Evolutionary conservation across 352 stramenopile genomes (phyloP).

Genomic region (Chrysophaeum taylorii): DNA sequence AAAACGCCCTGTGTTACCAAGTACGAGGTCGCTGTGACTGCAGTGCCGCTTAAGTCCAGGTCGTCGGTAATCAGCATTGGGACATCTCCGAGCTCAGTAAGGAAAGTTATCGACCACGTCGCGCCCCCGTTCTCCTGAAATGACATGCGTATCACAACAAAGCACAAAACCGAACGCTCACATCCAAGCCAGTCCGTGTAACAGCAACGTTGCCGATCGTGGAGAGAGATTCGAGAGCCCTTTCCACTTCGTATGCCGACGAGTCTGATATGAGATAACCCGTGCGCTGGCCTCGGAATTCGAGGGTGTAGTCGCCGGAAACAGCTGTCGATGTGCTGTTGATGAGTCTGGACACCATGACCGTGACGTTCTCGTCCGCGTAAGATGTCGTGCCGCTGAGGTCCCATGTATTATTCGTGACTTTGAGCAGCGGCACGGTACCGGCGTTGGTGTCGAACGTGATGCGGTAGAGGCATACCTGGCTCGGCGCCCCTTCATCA

Average conservation of each 20-base stretch:
- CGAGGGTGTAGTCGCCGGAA: conserved; percentile 65
- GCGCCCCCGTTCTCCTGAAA: conserved; percentile 77
- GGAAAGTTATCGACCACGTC: conserved; percentile 79
- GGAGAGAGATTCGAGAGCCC: conserved; percentile 69
- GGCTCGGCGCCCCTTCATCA: conserved; percentile 21
- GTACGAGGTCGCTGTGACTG: conserved; percentile 59
- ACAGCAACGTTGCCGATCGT: conserved; percentile 75
- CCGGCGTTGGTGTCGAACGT: conserved; percentile 86
- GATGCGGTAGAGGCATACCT: conserved; percentile 74
- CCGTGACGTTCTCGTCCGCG: conserved; percentile 26
- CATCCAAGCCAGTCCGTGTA: conserved; percentile 61
- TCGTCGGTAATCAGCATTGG: conserved; percentile 58
- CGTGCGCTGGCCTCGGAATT: conserved; percentile 64
- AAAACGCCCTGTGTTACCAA: conserved; percentile 48
- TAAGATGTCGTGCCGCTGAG: not conserved
- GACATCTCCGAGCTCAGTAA: conserved; percentile 73
- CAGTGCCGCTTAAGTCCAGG: conserved; percentile 70
- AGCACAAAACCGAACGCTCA: no score
- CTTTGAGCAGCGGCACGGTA: conserved; percentile 35
- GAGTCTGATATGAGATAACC: conserved; percentile 69
- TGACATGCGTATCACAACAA: conserved; percentile 11
- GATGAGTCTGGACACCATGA: conserved; percentile 15
- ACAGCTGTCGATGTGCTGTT: conserved; percentile 37
- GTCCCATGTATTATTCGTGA: conserved; percentile 27
- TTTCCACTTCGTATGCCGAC: conserved; percentile 60